These are phyloP conservation scores for Ogataea trehalophila DNA, from an alignment of 805 yeast genomes.

Conservation along the genomic window DNA sequence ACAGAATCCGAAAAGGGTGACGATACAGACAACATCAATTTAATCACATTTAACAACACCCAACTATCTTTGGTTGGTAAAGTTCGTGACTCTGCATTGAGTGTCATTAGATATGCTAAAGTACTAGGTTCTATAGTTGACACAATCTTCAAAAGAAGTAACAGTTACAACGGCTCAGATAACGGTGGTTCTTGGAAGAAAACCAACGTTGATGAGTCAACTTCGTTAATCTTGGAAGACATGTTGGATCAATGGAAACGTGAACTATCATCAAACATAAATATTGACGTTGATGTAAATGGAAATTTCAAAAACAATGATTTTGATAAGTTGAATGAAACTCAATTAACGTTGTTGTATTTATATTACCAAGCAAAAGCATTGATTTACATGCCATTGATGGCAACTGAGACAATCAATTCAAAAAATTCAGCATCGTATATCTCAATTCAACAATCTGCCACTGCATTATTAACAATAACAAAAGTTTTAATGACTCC, in stretches of 20 bases:
- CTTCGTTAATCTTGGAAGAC: constrained; percentile 45
- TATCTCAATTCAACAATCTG: constrained; percentile 64
- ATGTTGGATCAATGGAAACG: constrained; percentile 75
- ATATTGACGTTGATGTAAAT: constrained; percentile 55
- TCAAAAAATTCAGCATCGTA: constrained; percentile 48
- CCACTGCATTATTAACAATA: constrained; percentile 54
- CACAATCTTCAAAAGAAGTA: constrained; percentile 60
- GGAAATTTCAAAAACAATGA: constrained; percentile 40
- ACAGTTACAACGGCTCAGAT: constrained; percentile 13
- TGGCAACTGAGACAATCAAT: constrained; percentile 39
- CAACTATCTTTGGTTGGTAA: constrained; percentile 63
- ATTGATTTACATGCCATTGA: constrained; percentile 59
- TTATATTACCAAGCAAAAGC: constrained; percentile 60
- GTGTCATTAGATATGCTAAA: constrained; percentile 63
- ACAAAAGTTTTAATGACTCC: constrained; percentile 36
- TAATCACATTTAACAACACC: constrained; percentile 55
- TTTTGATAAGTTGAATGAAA: constrained; percentile 32
- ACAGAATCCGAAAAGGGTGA: constrained; percentile 29
- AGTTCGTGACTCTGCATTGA: constrained; percentile 58
- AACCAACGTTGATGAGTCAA: constrained; percentile 27
- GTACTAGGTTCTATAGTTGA: constrained; percentile 72
- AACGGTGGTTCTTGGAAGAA: constrained; percentile 33
- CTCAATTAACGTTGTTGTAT: constrained; percentile 49
- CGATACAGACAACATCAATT: constrained; percentile 47
- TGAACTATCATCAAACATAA: constrained; percentile 56